phyloP scores from a whole-genome alignment of 2,329 filamentous ascomycete genomes.

The Stagonosporopsis rhizophila region DNA sequence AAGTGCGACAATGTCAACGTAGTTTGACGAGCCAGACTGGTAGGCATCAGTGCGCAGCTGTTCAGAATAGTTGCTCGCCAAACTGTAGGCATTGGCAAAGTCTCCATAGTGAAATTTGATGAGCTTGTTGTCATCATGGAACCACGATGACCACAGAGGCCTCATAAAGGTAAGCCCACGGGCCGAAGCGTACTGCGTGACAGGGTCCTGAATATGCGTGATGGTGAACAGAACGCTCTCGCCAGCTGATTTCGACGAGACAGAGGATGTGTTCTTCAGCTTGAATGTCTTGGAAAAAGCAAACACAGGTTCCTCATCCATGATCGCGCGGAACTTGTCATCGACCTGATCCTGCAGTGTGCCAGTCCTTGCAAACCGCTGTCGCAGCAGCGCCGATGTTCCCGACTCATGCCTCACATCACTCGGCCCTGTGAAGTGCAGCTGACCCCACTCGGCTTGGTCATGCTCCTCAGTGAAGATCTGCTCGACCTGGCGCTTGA shows the following conservation, averaged over 20 bases:
- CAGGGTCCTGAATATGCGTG: constrained; percentile 77
- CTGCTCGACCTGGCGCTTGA: constrained; percentile 67
- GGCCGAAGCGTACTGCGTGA: constrained; percentile 79
- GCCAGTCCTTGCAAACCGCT: constrained; percentile 72
- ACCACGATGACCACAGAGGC: constrained; percentile 81
- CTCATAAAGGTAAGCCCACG: constrained; percentile 79
- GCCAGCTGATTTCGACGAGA: constrained; percentile 9
- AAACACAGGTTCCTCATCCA: constrained; percentile 82
- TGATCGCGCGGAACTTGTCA: constrained; percentile 70
- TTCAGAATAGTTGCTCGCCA: constrained; percentile 76
- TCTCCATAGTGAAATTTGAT: constrained; percentile 79
- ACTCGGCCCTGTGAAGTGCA: constrained; percentile 76
- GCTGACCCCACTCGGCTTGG: constrained; percentile 81
- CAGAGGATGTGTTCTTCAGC: constrained; percentile 27
- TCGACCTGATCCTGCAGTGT: constrained; percentile 72
- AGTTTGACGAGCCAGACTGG: constrained; percentile 75
- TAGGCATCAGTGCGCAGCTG: constrained; percentile 75
- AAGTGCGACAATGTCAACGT: constrained; percentile 78
- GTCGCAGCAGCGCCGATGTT: constrained; percentile 69
- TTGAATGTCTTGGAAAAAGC: constrained; percentile 64
- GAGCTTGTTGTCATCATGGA: constrained; percentile 67
- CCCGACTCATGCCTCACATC: constrained; percentile 75
- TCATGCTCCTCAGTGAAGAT: constrained; percentile 77
- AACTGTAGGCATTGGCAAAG: constrained; percentile 66
- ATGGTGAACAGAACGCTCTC: constrained; percentile 74